Conservation (phyloP, 805 yeast species). For the Wickerhamomyces tratensis region DNA sequence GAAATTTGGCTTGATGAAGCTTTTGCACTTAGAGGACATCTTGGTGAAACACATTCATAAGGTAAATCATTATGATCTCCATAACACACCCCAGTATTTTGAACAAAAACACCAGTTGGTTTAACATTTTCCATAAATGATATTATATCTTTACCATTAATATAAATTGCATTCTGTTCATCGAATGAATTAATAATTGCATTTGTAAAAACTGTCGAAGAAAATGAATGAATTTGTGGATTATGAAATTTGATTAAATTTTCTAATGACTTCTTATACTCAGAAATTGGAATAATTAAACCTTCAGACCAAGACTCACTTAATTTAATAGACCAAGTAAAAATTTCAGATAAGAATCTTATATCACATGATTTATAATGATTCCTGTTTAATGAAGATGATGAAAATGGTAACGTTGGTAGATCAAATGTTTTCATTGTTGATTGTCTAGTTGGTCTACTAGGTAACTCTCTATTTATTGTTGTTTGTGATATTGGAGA, state of each 20-base stretch:
- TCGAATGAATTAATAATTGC: constrained; percentile 34
- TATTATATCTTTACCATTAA: constrained; percentile 21
- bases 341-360: constrained; percentile 37
- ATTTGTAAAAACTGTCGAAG: constrained; percentile 41
- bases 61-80: constrained; percentile 17
- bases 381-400: constrained; percentile 35
- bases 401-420: constrained; percentile 49
- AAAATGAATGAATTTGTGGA: constrained; percentile 38
- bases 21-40: constrained; percentile 22
- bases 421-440: constrained; percentile 20
- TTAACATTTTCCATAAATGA: constrained; percentile 19
- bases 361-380: constrained; percentile 41
- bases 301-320: constrained; percentile 45
- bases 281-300: constrained; percentile 36
- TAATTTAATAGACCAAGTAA: constrained; percentile 41
- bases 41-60: constrained; percentile 23
- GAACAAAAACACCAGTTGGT: constrained; percentile 33
- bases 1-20: constrained; percentile 8
- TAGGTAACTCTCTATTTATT: constrained; percentile 21
- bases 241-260: constrained; percentile 39
- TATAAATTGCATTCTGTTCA: constrained; percentile 30
- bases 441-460: constrained; percentile 24
- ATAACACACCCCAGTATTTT: constrained; percentile 33
- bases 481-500: not conserved
- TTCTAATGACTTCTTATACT: constrained; percentile 44